phyloP scores from a whole-genome alignment of 306 rosid species.

The Inga leiocalycina region DNA sequence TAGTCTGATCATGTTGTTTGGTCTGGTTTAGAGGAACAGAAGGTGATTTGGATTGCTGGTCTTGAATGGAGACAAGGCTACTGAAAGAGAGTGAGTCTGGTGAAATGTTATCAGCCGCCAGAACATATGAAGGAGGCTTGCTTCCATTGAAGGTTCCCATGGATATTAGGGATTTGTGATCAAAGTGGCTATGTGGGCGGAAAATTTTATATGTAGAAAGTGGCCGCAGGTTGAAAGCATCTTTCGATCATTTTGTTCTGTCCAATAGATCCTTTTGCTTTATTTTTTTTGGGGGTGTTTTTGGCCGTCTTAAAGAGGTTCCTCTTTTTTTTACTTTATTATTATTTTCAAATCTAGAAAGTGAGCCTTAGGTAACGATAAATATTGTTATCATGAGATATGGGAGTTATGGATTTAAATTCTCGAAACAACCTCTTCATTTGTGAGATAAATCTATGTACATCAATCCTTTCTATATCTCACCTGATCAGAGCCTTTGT shows the following conservation, averaged over 20 bases:
- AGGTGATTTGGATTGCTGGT: slow-evolving; percentile 22
- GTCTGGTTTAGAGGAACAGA: neutral
- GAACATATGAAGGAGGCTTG: slow-evolving; percentile 33
- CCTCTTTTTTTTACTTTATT: neutral
- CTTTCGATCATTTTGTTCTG: neutral
- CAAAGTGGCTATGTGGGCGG: slow-evolving; percentile 20
- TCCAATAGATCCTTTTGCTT: slow-evolving; percentile 10
- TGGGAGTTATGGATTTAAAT: no score
- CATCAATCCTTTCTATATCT: no score
- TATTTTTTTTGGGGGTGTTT: slow-evolving; percentile 1
- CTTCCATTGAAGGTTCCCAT: slow-evolving; percentile 50
- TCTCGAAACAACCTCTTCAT: rapidly evolving
- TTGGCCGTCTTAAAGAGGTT: slow-evolving; percentile 29
- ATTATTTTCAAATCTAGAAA: neutral
- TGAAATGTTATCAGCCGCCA: slow-evolving; percentile 42
- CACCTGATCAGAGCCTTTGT: no score
- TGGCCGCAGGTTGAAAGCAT: slow-evolving; percentile 16
- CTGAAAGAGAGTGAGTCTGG: slow-evolving; percentile 66
- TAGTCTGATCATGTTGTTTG: slow-evolving; percentile 12
- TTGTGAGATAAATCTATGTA: no score
- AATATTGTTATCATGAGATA: no score
- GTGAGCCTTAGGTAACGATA: no score
- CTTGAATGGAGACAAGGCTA: slow-evolving; percentile 57
- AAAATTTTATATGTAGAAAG: slow-evolving; percentile 31
- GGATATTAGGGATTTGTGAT: slow-evolving; percentile 29